phyloP scores from a whole-genome alignment of 2,329 filamentous ascomycete species.

The Didymella sp. region DNA sequence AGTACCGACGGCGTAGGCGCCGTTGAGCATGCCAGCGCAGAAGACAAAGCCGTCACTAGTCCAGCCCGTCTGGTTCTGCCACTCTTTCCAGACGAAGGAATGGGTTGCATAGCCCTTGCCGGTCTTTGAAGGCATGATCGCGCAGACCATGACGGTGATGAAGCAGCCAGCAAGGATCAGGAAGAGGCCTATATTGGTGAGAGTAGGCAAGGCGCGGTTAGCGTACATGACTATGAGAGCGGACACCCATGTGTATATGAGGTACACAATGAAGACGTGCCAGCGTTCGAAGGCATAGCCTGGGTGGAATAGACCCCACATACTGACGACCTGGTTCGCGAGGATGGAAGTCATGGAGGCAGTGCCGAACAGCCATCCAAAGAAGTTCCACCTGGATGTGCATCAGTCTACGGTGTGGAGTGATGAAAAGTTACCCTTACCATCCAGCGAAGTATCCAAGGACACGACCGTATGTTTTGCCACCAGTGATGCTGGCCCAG shows the following conservation, averaged over 20 bases:
- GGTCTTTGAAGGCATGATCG: constrained; percentile 60
- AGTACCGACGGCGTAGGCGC: constrained; percentile 71
- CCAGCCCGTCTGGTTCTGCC: constrained; percentile 57
- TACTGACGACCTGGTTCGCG: constrained; percentile 55
- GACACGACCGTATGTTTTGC: constrained; percentile 54
- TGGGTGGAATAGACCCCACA: constrained; percentile 59
- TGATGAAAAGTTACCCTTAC: constrained; percentile 25
- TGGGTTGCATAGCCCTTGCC: constrained; percentile 53
- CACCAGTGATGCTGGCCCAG: constrained; percentile 60
- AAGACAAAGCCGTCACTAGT: constrained; percentile 67
- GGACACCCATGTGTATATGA: constrained; percentile 57
- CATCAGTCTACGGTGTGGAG: background rate
- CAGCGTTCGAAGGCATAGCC: constrained; percentile 56
- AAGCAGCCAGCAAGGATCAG: constrained; percentile 62
- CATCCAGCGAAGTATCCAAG: constrained; percentile 60
- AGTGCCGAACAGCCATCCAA: constrained; percentile 59
- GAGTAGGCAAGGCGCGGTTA: constrained; percentile 60
- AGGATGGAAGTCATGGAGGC: constrained; percentile 54
- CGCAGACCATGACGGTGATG: constrained; percentile 63
- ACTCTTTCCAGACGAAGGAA: constrained; percentile 56
- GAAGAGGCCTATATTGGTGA: constrained; percentile 64
- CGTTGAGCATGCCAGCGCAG: constrained; percentile 70
- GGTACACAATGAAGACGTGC: constrained; percentile 60
- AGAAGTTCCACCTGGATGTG: constrained; percentile 55
- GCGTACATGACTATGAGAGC: constrained; percentile 60